These are phyloP conservation scores for Boeremia exigua DNA, from an alignment of 2,329 filamentous ascomycete genomes.

Conservation along the genomic window DNA sequence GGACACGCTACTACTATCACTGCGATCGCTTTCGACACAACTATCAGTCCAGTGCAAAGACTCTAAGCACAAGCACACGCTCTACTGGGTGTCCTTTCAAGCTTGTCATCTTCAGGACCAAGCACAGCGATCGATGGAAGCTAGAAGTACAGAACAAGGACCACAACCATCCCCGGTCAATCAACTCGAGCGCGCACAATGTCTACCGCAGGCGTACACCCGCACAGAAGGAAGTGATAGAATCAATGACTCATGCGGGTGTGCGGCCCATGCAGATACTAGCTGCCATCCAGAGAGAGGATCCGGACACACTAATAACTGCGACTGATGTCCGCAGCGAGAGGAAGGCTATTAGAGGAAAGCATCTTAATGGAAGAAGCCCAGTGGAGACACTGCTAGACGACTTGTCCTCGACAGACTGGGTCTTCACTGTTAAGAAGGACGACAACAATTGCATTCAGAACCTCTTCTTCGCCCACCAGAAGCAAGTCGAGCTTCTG, in stretches of 20 bases:
- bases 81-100: conserved; percentile 15
- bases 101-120: conserved; percentile 18
- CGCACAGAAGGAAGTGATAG: conserved; percentile 19
- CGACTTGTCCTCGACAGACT: conserved; percentile 15
- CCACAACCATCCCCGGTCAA: conserved; percentile 13
- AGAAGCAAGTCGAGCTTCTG: conserved; percentile 19
- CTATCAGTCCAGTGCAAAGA: conserved; percentile 14
- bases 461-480: conserved; percentile 20
- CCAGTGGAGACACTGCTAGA: conserved; percentile 20
- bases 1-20: conserved; percentile 22
- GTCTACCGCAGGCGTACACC: conserved; percentile 16
- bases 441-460: conserved; percentile 13
- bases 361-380: conserved; percentile 15
- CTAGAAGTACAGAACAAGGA: not conserved
- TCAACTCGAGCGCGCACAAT: conserved; percentile 19
- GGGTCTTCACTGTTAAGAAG: conserved; percentile 20
- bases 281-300: conserved; percentile 15
- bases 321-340: conserved; percentile 15
- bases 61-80: conserved; percentile 17
- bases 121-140: conserved; percentile 1
- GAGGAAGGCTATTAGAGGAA: conserved; percentile 17
- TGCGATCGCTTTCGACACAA: conserved; percentile 11
- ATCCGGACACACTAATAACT: conserved; percentile 17
- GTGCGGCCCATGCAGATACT: conserved; percentile 17
- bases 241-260: conserved; percentile 15